Percentiles rank a stretch among this genome's conserved stretches.
phyloP scores from a whole-genome alignment of 768 basidiomycete genomes.

The Phaeotremella skinneri region DNA sequence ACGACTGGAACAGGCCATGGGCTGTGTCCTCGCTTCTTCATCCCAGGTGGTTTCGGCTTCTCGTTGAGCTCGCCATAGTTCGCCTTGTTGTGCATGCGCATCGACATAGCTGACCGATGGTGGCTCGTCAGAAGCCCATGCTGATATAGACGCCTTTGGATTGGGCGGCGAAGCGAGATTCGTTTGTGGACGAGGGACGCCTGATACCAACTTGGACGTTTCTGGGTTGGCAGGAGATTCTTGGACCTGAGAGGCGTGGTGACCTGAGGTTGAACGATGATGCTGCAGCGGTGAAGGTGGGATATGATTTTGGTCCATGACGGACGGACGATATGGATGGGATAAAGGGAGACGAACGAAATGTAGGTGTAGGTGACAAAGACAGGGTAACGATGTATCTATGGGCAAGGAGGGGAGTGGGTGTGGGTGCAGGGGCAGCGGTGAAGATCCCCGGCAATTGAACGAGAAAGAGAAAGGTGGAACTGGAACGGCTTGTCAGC shows the following conservation, averaged over 20 bases:
- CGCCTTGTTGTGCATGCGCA: neutral
- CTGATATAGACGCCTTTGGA: conserved; percentile 13
- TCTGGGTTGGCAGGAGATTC: conserved; percentile 3
- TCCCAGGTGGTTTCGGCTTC: conserved; percentile 16
- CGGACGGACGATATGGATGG: neutral
- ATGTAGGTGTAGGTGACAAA: neutral
- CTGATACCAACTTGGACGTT: conserved; percentile 5
- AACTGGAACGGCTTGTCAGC: no score
- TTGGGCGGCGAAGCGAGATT: conserved; percentile 19
- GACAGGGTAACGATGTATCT: no score
- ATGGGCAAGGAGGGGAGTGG: no score
- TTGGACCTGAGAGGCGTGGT: conserved; percentile 3
- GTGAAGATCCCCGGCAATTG: no score
- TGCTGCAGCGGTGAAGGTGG: conserved; percentile 34
- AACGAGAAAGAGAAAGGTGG: no score
- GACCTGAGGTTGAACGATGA: conserved; percentile 25
- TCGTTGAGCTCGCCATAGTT: neutral
- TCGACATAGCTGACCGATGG: neutral
- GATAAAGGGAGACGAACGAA: neutral
- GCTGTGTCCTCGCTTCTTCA: conserved; percentile 16
- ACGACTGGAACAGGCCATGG: conserved; percentile 21
- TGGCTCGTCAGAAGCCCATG: conserved; percentile 20
- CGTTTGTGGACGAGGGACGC: conserved; percentile 5
- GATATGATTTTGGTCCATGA: conserved; percentile 33
- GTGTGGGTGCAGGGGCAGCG: no score